phyloP scores from a whole-genome alignment of 2,329 filamentous ascomycete genomes.

The Chrysoporthe puriensis region DNA sequence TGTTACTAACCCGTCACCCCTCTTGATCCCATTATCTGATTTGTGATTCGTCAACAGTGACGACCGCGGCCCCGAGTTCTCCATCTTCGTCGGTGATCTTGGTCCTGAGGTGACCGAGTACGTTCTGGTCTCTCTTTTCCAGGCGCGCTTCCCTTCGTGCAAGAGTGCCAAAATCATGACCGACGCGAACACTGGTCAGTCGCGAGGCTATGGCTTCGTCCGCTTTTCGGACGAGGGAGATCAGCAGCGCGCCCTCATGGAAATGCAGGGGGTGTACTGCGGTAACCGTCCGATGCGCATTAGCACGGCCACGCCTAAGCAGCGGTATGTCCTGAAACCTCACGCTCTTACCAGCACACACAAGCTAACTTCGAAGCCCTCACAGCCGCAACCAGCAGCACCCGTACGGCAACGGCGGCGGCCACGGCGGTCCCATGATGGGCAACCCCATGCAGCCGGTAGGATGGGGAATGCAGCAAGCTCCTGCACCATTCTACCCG shows the following conservation, averaged over 20 bases:
- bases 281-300: slow-evolving; percentile 99
- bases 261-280: slow-evolving; percentile 99
- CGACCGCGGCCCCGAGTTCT: slow-evolving; percentile 93
- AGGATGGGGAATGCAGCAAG: slow-evolving; percentile 42
- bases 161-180: slow-evolving; percentile 99
- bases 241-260: slow-evolving; percentile 90
- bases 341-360: neutral
- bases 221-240: slow-evolving; percentile 95
- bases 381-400: slow-evolving; percentile 42
- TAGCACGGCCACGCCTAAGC: slow-evolving; percentile 96
- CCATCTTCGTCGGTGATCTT: slow-evolving; percentile 96
- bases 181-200: slow-evolving; percentile 96
- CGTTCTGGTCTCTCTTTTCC: slow-evolving; percentile 94
- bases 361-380: neutral
- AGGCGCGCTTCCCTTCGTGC: slow-evolving; percentile 93
- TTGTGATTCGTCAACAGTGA: slow-evolving; percentile 61
- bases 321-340: slow-evolving; percentile 55
- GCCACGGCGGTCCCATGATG: slow-evolving; percentile 44
- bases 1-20: slow-evolving; percentile 3
- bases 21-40: slow-evolving; percentile 2
- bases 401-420: slow-evolving; percentile 39
- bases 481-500: slow-evolving; percentile 29
- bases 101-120: slow-evolving; percentile 99
- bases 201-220: slow-evolving; percentile 96
- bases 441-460: slow-evolving; percentile 47